These are phyloP conservation scores for Kurtzmaniella natalensis DNA, from an alignment of 1,139 yeast genomes.

Conservation along the genomic window DNA sequence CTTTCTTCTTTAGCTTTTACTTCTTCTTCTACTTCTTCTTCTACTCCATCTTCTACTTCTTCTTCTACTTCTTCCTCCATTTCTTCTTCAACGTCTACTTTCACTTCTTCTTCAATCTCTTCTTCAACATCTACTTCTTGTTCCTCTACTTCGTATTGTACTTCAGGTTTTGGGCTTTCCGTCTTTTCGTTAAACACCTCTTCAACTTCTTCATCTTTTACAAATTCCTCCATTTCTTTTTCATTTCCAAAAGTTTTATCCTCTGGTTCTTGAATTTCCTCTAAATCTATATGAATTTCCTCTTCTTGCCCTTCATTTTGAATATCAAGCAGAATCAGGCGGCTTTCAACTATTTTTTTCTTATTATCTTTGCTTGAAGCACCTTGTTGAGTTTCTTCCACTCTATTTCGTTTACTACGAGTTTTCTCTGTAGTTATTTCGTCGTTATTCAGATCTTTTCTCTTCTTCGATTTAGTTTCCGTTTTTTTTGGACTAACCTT, in stretches of 20 bases:
- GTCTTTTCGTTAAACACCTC: not conserved
- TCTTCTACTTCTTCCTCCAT: not conserved
- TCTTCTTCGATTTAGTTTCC: too few species aligned
- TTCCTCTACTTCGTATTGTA: not conserved
- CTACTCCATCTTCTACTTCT: not conserved
- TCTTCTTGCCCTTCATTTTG: not conserved
- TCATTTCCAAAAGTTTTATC: not conserved
- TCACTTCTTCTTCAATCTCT: not conserved
- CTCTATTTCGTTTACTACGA: too few species aligned
- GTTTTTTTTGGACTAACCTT: too few species aligned
- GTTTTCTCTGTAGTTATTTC: too few species aligned
- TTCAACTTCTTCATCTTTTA: not conserved
- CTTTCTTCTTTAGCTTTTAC: not conserved
- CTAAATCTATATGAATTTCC: not conserved
- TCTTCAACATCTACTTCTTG: slow-evolving; percentile 1
- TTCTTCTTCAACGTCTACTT: slow-evolving; percentile 1
- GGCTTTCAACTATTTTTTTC: too few species aligned
- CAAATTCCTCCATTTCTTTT: slow-evolving; percentile 7
- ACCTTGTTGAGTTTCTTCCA: slow-evolving; percentile 1
- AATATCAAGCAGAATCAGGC: too few species aligned
- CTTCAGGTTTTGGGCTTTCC: not conserved
- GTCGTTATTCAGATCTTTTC: too few species aligned
- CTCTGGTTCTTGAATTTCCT: slow-evolving; percentile 3
- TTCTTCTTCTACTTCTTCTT: not conserved
- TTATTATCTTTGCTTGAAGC: slow-evolving; percentile 4